phyloP scores from a whole-genome alignment of 805 yeast genomes.

The Wickerhamiella slavikovae region DNA sequence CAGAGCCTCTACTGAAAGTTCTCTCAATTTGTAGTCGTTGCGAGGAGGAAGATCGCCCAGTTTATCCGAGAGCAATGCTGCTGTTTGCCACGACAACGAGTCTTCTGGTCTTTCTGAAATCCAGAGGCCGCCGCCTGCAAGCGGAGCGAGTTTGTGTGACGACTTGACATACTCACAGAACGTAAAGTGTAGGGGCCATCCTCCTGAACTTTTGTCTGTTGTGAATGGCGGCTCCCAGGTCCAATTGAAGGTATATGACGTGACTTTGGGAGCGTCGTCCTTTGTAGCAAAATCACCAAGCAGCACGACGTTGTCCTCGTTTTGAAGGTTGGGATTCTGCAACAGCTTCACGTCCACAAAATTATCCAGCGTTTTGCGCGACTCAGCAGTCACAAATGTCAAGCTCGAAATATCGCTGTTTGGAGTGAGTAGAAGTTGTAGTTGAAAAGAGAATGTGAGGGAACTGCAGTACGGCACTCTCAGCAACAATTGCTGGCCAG shows the following conservation, averaged over 20 bases:
- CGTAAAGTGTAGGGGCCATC: constrained; percentile 18
- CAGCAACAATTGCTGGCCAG: constrained; percentile 5
- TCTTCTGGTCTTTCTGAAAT: constrained; percentile 9
- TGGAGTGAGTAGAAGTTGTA: constrained; percentile 7
- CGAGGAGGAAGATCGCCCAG: background rate
- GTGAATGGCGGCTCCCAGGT: constrained; percentile 12
- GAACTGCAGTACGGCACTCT: constrained; percentile 8
- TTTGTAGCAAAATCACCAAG: constrained; percentile 17
- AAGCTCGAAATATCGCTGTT: constrained; percentile 5
- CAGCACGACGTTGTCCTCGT: constrained; percentile 18
- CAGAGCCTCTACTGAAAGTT: too few relatives aligned
- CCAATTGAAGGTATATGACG: constrained; percentile 16
- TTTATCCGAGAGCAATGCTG: too few relatives aligned
- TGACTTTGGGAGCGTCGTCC: constrained; percentile 5
- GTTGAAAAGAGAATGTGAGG: constrained; percentile 5
- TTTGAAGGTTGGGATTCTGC: constrained; percentile 20
- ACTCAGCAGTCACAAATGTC: constrained; percentile 16
- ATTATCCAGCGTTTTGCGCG: constrained; percentile 13
- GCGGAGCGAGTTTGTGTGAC: constrained; percentile 15
- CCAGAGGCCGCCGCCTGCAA: constrained; percentile 18
- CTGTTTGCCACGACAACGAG: background rate
- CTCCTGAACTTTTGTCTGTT: constrained; percentile 6
- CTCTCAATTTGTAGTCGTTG: background rate
- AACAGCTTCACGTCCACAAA: constrained; percentile 18
- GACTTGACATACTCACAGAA: constrained; percentile 22